Evolutionary conservation across 2,329 filamentous ascomycete species (phyloP).

Genomic region (Colletotrichum siamense): DNA sequence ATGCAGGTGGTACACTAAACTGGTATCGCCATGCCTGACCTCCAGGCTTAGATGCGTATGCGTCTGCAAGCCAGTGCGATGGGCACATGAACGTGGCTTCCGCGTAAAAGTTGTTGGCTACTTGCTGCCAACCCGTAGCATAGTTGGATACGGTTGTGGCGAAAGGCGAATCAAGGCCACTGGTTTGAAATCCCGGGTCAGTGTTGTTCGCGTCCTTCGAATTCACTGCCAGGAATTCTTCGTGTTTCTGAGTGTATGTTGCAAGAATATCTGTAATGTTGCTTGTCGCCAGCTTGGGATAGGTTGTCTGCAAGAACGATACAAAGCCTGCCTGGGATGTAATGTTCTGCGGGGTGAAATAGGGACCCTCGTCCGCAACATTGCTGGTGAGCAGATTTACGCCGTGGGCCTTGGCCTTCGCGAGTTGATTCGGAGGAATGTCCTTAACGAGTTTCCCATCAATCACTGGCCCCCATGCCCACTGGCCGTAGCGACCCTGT

Average conservation of each 20-base stretch:
- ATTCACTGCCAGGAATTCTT: not conserved
- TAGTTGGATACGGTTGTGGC: slow-evolving; percentile 5
- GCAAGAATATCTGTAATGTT: not conserved
- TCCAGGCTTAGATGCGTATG: not conserved
- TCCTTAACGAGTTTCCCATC: slow-evolving; percentile 1
- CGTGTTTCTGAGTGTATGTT: not conserved
- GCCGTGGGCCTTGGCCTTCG: not conserved
- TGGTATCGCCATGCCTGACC: slow-evolving; percentile 5
- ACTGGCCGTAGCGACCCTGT: not conserved
- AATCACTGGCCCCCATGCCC: not conserved
- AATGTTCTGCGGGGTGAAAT: slow-evolving; percentile 2
- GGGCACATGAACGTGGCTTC: slow-evolving; percentile 6
- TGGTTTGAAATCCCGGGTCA: slow-evolving; percentile 1
- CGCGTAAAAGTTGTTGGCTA: slow-evolving; percentile 9
- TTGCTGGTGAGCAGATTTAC: slow-evolving; percentile 1
- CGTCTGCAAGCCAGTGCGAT: slow-evolving; percentile 6
- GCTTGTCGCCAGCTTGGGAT: not conserved
- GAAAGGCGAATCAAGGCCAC: not conserved
- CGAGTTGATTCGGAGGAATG: not conserved
- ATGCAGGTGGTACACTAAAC: slow-evolving; percentile 1
- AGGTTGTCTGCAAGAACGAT: not conserved
- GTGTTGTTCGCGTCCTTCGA: slow-evolving; percentile 11
- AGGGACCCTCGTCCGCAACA: slow-evolving; percentile 9
- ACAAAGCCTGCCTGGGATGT: not conserved
- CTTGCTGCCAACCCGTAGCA: slow-evolving; percentile 13